phyloP scores from a whole-genome alignment of 441 rosid species.

The Cnidoscolus chayamansa region DNA sequence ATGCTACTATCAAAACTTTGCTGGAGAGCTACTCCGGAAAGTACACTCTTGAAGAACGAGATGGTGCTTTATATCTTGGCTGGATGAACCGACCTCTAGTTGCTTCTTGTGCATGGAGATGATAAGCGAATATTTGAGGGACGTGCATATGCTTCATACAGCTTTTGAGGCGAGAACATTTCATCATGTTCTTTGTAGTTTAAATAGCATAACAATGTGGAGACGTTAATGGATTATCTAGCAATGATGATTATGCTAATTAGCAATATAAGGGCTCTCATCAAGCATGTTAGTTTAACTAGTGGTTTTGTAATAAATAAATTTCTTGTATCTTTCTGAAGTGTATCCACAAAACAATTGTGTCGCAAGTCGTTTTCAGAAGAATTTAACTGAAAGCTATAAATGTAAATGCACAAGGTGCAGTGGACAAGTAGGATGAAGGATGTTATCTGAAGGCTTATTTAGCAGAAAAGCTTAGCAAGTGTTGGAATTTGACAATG shows the following conservation, averaged over 20 bases:
- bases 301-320: neutral
- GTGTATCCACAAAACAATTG: neutral
- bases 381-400: neutral
- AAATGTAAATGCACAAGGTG: too few relatives aligned
- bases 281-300: neutral
- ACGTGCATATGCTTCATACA: neutral
- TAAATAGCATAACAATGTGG: conserved; percentile 7
- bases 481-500: neutral
- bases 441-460: neutral
- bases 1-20: conserved; percentile 63
- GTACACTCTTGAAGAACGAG: conserved; percentile 74
- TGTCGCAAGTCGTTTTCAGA: neutral
- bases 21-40: conserved; percentile 56
- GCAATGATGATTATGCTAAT: conserved; percentile 11
- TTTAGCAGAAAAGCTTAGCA: neutral
- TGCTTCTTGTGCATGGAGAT: conserved; percentile 83
- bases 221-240: neutral
- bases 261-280: neutral
- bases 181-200: conserved; percentile 19
- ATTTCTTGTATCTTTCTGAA: neutral
- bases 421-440: too few relatives aligned
- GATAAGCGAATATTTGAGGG: conserved; percentile 21
- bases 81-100: conserved; percentile 76
- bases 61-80: conserved; percentile 74
- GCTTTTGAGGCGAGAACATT: conserved; percentile 12